Evolutionary conservation across 1,139 yeast genomes (phyloP).

Genomic region (Saccharomyces hybrid): DNA sequence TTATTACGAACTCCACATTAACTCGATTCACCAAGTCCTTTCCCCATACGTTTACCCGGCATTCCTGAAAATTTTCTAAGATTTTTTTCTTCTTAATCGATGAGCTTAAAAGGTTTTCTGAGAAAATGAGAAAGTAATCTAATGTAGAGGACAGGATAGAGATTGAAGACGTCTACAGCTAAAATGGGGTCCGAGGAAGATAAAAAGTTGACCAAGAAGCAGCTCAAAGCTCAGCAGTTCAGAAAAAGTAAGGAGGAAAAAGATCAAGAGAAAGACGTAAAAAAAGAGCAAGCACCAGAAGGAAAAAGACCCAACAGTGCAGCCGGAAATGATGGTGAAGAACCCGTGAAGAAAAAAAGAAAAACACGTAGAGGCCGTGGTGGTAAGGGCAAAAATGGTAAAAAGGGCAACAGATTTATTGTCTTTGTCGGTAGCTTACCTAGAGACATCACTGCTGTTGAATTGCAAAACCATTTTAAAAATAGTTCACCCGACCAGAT

Average conservation of each 20-base stretch:
- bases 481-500: conserved; percentile 65
- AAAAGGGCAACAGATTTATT: conserved; percentile 62
- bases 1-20: neutral
- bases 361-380: conserved; percentile 71
- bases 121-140: neutral
- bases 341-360: conserved; percentile 51
- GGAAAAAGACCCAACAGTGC: conserved; percentile 5
- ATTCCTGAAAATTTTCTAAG: neutral
- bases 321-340: conserved; percentile 19
- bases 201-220: conserved; percentile 64
- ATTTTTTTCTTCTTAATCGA: neutral
- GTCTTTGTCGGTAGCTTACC: conserved; percentile 93
- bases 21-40: too few relatives aligned
- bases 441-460: conserved; percentile 54
- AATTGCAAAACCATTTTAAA: conserved; percentile 64
- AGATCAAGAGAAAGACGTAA: conserved; percentile 26
- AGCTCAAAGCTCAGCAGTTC: conserved; percentile 70
- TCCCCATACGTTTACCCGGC: neutral
- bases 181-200: conserved; percentile 9
- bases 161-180: neutral
- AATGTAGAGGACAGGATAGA: neutral
- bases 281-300: conserved; percentile 19
- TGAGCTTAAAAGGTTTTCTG: neutral
- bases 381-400: conserved; percentile 53
- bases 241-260: conserved; percentile 29